Conservation (phyloP, 1,284 basidiomycete species). For the Thelephora terrestris region DNA sequence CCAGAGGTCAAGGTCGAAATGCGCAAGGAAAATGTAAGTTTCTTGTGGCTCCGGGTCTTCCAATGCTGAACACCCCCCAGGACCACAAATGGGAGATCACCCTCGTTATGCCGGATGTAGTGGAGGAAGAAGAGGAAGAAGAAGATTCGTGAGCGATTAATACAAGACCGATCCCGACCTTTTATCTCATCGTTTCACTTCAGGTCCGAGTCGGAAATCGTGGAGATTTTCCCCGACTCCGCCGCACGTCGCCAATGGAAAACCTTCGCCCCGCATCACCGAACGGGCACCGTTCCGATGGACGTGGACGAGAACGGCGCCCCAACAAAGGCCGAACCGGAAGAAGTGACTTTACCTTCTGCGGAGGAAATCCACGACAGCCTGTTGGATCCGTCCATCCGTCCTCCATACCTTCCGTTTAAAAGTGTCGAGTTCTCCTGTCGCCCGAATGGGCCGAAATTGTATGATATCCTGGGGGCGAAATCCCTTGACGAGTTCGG, state of each 20-base stretch:
- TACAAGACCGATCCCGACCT: not conserved
- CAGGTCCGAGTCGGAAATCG: slow-evolving; percentile 6
- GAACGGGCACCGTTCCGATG: not conserved
- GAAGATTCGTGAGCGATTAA: not conserved
- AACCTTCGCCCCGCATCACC: slow-evolving; percentile 1
- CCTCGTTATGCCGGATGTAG: slow-evolving; percentile 11
- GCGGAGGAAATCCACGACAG: slow-evolving; percentile 16
- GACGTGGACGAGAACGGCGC: slow-evolving; percentile 3
- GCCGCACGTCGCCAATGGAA: slow-evolving; percentile 1
- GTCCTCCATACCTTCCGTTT: slow-evolving; percentile 42
- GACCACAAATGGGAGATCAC: slow-evolving; percentile 9
- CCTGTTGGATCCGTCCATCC: slow-evolving; percentile 41
- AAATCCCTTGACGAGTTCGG: slow-evolving; percentile 52
- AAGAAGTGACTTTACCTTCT: not conserved
- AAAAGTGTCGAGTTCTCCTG: slow-evolving; percentile 39
- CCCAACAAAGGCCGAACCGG: not conserved
- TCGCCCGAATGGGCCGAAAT: slow-evolving; percentile 49
- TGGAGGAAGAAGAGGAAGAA: slow-evolving; percentile 8
- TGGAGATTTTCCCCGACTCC: not conserved
- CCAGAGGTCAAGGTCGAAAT: slow-evolving; percentile 32
- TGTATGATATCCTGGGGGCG: slow-evolving; percentile 53
- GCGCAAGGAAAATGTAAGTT: slow-evolving; percentile 20
- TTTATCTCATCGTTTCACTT: not conserved
- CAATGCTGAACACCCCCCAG: slow-evolving; percentile 2
- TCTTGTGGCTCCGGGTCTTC: not conserved